Base-by-base conservation (phyloP, 768 basidiomycete genomes). In the Auriculariales sp. region DNA sequence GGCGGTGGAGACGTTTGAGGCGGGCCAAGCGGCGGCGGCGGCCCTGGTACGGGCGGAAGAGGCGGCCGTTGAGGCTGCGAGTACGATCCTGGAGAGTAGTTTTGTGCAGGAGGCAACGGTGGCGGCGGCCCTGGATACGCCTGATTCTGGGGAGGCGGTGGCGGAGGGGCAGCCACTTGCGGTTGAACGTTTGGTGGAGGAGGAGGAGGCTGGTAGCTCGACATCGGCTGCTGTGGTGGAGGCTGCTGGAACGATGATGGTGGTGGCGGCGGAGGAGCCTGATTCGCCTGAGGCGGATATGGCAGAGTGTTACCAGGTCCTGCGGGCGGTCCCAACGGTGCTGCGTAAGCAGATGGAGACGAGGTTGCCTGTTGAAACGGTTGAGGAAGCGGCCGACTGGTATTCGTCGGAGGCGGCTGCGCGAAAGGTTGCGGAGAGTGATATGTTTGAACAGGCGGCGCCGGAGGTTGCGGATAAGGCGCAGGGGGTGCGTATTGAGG, bases 331-430 rank as follows among this genome's bases (percentile, higher is more conserved):
- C 35, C 35, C 15, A 36, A 36, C 15, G 35, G 35, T 22, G 35
- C n/a, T 6, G n/a, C 6, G 6, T 36, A 22, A n/a, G n/a, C 35
- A 9, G 35, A n/a, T 22, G 35, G 35, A 15, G 35, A 36, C 6
- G 35, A 36, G 15, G 29, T 27, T 19, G 30, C 19, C 9, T 45
- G 47, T 49, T 52, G 31, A 32, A 32, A 15, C 31, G 31, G 53
- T 28, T 34, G 46, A 39, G 44, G 50, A 4, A 50, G 42, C 19
- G 50, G 22, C 32, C 22, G 17, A 10, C 34, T 32, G 39, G 49
- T 4, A 25, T 33, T 22, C 33, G 28, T 19, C 35, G 22, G 6
- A 22, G 12, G 17, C 19, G 22, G 39, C 39, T 19, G 39, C 39
- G 39, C 22, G 19, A 19, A 19, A 12, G 39, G 39, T 25, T 19